A percentile compares a stretch with the other conserved stretches of the same genome.
phyloP scores from a whole-genome alignment of 2,329 filamentous ascomycete species.

The Trichoderma guizhouense region DNA sequence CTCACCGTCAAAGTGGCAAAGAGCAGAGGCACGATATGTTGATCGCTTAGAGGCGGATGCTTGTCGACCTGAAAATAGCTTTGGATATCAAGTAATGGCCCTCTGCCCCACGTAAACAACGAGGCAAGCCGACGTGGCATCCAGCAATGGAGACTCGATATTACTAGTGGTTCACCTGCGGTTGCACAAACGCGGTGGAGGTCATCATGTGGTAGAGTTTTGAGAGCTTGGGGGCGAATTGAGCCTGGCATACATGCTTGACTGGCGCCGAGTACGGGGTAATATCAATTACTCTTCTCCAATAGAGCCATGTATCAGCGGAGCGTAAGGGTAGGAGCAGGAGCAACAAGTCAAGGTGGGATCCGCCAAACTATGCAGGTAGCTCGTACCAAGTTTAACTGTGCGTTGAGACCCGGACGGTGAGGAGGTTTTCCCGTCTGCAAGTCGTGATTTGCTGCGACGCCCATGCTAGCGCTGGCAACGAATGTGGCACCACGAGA shows the following conservation, averaged over 20 bases:
- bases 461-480: slow-evolving; percentile 10
- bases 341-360: neutral
- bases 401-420: neutral
- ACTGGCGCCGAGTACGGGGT: neutral
- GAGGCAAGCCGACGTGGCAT: slow-evolving; percentile 8
- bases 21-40: neutral
- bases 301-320: neutral
- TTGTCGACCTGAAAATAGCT: slow-evolving; percentile 3
- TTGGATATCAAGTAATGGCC: neutral
- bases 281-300: neutral
- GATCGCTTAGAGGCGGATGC: neutral
- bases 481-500: slow-evolving; percentile 5
- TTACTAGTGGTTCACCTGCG: neutral
- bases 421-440: neutral
- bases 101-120: neutral
- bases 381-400: neutral
- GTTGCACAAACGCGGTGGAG: slow-evolving; percentile 2
- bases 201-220: neutral
- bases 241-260: neutral
- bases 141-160: neutral
- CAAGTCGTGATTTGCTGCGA: slow-evolving; percentile 13
- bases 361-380: neutral
- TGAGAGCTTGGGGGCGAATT: neutral
- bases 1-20: slow-evolving; percentile 11
- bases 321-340: neutral